A percentile compares a stretch with the other conserved stretches of the same genome.
phyloP scores from a whole-genome alignment of 192 early-diverging fungal species.

The Glomus cerebriforme region DNA sequence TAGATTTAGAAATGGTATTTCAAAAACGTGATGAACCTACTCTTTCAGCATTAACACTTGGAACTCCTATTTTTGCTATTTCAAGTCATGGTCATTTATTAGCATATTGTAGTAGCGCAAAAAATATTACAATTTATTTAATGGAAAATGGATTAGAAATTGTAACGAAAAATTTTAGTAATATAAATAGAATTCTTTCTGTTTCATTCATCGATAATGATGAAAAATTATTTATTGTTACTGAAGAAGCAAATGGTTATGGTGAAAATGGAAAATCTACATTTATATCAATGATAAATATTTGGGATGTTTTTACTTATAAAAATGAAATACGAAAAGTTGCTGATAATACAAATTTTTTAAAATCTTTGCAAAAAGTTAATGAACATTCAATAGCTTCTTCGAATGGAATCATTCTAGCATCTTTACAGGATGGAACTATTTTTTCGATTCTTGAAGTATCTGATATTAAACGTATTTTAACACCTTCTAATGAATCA shows the following conservation, averaged over 20 bases:
- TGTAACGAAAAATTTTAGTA: neutral
- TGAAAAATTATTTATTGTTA: neutral
- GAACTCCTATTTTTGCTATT: neutral
- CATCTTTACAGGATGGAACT: no score
- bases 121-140: neutral
- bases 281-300: neutral
- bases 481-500: neutral
- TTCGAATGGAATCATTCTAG: no score
- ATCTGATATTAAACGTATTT: no score
- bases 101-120: neutral
- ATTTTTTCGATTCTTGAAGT: no score
- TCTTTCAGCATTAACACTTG: neutral
- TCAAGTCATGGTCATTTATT: neutral
- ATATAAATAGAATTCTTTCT: neutral
- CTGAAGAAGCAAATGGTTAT: neutral
- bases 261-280: neutral
- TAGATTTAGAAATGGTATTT: neutral
- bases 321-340: no score
- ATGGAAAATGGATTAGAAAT: conserved; percentile 1
- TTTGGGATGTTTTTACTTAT: neutral
- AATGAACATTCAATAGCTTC: no score
- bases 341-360: no score
- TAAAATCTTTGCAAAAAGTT: no score
- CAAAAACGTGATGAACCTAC: neutral
- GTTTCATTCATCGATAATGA: neutral